Evolutionary conservation across 2,329 filamentous ascomycete species (phyloP), one percentile per base, ranked within the genome.

Genomic region (Claviceps sp.): DNA sequence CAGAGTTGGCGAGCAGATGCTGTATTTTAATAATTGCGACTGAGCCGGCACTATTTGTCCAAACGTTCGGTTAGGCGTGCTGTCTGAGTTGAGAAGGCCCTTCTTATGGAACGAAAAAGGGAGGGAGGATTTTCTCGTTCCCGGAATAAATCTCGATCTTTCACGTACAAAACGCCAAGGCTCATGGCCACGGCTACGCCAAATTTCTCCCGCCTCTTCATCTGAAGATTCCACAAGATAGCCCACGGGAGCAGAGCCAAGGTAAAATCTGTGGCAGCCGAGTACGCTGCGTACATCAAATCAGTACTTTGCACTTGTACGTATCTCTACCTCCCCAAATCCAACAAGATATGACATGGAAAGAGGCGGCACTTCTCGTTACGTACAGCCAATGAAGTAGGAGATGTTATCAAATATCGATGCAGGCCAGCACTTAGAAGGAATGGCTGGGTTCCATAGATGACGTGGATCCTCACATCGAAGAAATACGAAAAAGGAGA

Each of bases 101-200:
- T 30, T 30, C 9, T 4, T 11, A 4, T 30, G 30, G 3, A 30
- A 11, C 9, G 30, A 30, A 1, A 8, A 8, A 8, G 30, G 30
- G 30, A 4, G 30, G 30, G 30, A 2, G 8, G 8, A 30, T 30
- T 30, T 14, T 13, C 22, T 43, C 2, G 11, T 22, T 43, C 14
- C 24, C 8, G 1, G 3, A 11, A 22, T 7, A 3, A 5, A 22
- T 22, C n/a, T 37, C 26, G 14, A 14, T 45, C 30, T 16, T 4
- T 37, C 34, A 51, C 52, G 20, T 50, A 54, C 52, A 54, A 54
- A n/a, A 54, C 42, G 16, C 52, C 52, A 13, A 54, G 47, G 38
- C 52, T 54, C 52, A 52, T 52, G 18, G 52, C 52, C n/a, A 52
- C 18, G 9, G 52, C 52, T 11, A 54, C 52, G 22, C 52, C 52